phyloP scores from a whole-genome alignment of 108 stramenopile species.

The Pseudonitzschia multiseries region DNA sequence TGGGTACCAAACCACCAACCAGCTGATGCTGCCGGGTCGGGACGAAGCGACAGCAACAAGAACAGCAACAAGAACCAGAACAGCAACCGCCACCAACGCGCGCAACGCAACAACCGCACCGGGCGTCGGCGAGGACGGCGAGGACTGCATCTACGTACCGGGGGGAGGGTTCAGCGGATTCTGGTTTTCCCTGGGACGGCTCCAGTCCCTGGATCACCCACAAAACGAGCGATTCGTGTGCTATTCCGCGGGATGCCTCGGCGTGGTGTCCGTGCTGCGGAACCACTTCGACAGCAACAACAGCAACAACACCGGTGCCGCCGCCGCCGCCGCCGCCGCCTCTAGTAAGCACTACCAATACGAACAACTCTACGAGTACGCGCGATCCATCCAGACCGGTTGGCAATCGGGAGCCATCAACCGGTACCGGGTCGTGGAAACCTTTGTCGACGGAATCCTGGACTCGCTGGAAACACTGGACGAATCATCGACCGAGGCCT shows the following conservation, averaged over 20 bases:
- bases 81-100: background rate
- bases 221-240: slow-evolving; percentile 32
- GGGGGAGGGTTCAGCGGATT: slow-evolving; percentile 79
- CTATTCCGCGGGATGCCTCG: slow-evolving; percentile 74
- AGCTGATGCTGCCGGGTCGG: background rate
- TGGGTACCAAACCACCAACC: background rate
- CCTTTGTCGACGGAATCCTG: slow-evolving; percentile 59
- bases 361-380: slow-evolving; percentile 36
- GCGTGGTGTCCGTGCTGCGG: slow-evolving; percentile 37
- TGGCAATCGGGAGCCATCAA: slow-evolving; percentile 52
- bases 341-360: background rate
- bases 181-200: slow-evolving; percentile 69
- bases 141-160: slow-evolving; percentile 53
- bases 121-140: too few relatives aligned
- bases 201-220: slow-evolving; percentile 20
- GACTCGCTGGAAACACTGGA: background rate
- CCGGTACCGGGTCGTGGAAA: slow-evolving; percentile 52
- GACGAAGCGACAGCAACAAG: background rate
- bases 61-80: too few relatives aligned
- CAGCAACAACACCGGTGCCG: too few relatives aligned
- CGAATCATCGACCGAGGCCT: background rate
- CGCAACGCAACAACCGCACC: background rate
- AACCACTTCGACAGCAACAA: background rate
- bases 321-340: too few relatives aligned
- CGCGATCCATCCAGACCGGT: slow-evolving; percentile 36